Percentiles rank a stretch among this genome's conserved stretches.
These are phyloP conservation scores for Calamus simplicifolius DNA, from an alignment of 176 grass and related monocot species.

Conservation along the genomic window DNA sequence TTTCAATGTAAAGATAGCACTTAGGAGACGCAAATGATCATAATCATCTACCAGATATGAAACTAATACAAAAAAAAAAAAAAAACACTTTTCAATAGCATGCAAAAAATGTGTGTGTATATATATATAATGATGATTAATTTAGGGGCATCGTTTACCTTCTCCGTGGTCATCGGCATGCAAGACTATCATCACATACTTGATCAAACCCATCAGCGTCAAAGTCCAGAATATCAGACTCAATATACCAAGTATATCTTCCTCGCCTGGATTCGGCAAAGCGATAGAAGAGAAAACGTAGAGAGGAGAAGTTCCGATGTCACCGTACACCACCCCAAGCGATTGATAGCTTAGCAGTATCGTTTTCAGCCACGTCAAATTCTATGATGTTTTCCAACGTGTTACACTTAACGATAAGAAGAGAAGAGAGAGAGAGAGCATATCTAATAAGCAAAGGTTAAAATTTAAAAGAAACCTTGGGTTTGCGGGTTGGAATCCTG, in stretches of 20 bases:
- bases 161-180: conserved; percentile 66
- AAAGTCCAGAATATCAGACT: conserved; percentile 78
- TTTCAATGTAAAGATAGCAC: too few species aligned
- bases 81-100: too few species aligned
- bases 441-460: background rate
- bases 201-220: conserved; percentile 55
- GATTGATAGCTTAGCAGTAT: conserved; percentile 54
- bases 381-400: conserved; percentile 13
- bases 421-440: background rate
- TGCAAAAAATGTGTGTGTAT: too few species aligned
- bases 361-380: conserved; percentile 34
- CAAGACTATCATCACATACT: conserved; percentile 60
- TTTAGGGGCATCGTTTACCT: conserved; percentile 24
- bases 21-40: too few species aligned
- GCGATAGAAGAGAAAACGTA: conserved; percentile 69
- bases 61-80: too few species aligned
- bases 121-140: too few species aligned
- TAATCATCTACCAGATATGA: too few species aligned
- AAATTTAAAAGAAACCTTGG: conserved; percentile 12
- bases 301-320: conserved; percentile 68
- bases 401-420: background rate
- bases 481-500: conserved; percentile 34
- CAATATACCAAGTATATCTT: conserved; percentile 51
- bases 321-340: conserved; percentile 68
- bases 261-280: conserved; percentile 25